Evolutionary conservation across 2,329 filamentous ascomycete genomes (phyloP).

Genomic region (Cytospora chrysosperma): DNA sequence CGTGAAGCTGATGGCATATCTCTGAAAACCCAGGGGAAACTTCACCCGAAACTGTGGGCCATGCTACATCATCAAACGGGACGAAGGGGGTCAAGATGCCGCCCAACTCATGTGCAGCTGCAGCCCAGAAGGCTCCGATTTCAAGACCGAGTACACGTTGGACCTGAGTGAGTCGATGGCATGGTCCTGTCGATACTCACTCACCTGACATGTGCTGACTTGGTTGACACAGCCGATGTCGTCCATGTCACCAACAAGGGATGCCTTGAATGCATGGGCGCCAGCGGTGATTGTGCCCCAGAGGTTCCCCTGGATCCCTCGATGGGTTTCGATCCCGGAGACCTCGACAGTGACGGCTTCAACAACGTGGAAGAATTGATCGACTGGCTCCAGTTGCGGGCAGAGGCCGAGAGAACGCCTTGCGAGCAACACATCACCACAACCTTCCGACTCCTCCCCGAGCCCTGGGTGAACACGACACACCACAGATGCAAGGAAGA

Average conservation of each 20-base stretch:
- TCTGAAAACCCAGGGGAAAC: background rate
- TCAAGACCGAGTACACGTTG: conserved; percentile 1
- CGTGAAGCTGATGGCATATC: background rate
- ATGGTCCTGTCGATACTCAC: background rate
- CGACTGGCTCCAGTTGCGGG: background rate
- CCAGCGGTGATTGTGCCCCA: background rate
- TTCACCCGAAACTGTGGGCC: conserved; percentile 7
- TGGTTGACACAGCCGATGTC: background rate
- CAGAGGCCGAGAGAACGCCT: background rate
- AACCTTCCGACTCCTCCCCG: background rate
- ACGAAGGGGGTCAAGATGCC: background rate
- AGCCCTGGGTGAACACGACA: conserved; percentile 1
- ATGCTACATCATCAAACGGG: conserved; percentile 8
- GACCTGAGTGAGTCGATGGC: conserved; percentile 16
- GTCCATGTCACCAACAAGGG: conserved; percentile 11
- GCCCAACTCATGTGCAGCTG: conserved; percentile 17
- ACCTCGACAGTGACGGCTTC: background rate
- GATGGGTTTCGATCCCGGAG: background rate
- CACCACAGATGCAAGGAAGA: conserved; percentile 11
- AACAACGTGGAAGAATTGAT: background rate
- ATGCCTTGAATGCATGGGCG: conserved; percentile 13
- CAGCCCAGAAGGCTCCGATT: background rate
- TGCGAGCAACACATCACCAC: conserved; percentile 7
- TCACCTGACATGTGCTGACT: background rate
- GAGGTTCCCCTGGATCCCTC: background rate